Evolutionary conservation across 306 rosid genomes (phyloP), one percentile per base, ranked within the genome.

Genomic region (Pterocarpus santalinus): DNA sequence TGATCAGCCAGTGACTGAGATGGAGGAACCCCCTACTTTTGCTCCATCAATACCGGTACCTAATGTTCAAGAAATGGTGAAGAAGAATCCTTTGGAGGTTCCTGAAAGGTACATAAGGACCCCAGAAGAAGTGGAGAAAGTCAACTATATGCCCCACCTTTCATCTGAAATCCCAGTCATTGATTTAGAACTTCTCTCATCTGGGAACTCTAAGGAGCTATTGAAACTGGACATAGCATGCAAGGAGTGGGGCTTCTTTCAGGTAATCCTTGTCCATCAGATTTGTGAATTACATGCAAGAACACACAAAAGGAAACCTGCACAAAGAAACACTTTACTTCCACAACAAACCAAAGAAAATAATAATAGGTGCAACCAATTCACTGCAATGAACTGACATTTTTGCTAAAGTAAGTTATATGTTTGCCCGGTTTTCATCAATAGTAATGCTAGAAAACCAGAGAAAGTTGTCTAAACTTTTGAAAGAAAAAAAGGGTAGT

Each of bases 21-120:
- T 73, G 36, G 57, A 68, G 60, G 75, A 77, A 64, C 43, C 33
- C 44, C 84, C 75, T 6, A 79, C 67, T 35, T 84, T 7, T 34
- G 83, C 51, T 30, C 32, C 80, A 72, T 82, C 92, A 49, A 38
- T 89, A 13, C 81, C 69, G 1, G 80, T 76, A 2, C 83, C 81
- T 32, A 84, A 82, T 74, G 90, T 86, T 70, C 90, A 89, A 81
- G 90, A 89, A 80, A 69, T 89, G 79, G 77, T 82, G 56, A 83
- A 43, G 69, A 76, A 44, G 6, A 76, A 87, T 36, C 87, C 77
- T 35, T 74, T 68, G 41, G 35, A 62, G 3, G 85, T 87, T 72
- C 88, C 85, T 22, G 2, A 82, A 44, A 82, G 81, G 67, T 86
- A 73, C 46, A 7, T 74, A 41, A 82, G 84, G 69, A 84, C 64